Conservation (phyloP, 441 rosid species). For the Pelargonium myrrhifolium region DNA sequence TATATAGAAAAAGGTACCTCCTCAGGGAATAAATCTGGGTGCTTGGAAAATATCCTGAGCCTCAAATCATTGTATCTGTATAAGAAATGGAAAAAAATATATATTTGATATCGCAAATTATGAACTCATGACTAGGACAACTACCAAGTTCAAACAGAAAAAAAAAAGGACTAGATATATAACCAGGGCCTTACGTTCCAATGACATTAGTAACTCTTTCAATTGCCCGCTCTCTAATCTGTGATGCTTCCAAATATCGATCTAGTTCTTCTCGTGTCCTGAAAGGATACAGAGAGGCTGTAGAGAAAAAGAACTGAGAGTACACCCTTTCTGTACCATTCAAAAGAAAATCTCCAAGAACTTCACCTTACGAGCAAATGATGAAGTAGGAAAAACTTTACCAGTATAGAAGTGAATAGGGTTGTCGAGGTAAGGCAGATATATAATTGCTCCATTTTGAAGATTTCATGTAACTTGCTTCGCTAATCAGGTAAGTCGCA, state of each 20-base stretch:
- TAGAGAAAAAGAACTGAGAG: slow-evolving; percentile 48
- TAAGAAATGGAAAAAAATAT: slow-evolving; percentile 5
- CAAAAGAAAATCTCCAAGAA: slow-evolving; percentile 13
- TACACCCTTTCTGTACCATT: slow-evolving; percentile 30
- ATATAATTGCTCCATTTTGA: slow-evolving; percentile 92
- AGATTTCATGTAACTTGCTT: slow-evolving; percentile 64
- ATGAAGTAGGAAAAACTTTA: slow-evolving; percentile 20
- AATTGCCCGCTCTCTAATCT: slow-evolving; percentile 80
- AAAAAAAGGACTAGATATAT: background rate
- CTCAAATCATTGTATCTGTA: slow-evolving; percentile 73
- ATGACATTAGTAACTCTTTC: slow-evolving; percentile 79
- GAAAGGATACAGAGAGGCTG: slow-evolving; percentile 46
- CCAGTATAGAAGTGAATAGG: slow-evolving; percentile 93
- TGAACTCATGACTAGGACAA: slow-evolving; percentile 2
- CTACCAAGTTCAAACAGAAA: slow-evolving; percentile 2
- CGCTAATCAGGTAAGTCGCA: slow-evolving; percentile 82
- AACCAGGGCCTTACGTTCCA: slow-evolving; percentile 60
- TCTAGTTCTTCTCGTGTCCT: slow-evolving; percentile 91
- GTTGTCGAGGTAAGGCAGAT: slow-evolving; percentile 81
- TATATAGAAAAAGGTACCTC: slow-evolving; percentile 43
- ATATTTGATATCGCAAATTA: slow-evolving; percentile 3
- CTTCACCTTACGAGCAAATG: slow-evolving; percentile 14
- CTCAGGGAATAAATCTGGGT: slow-evolving; percentile 80
- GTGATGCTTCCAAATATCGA: slow-evolving; percentile 91
- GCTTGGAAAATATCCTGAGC: slow-evolving; percentile 75